A percentile compares a stretch with the other conserved stretches of the same genome.
Evolutionary conservation across 1,284 basidiomycete species (phyloP).

Genomic region (Ceratobasidium sp.): DNA sequence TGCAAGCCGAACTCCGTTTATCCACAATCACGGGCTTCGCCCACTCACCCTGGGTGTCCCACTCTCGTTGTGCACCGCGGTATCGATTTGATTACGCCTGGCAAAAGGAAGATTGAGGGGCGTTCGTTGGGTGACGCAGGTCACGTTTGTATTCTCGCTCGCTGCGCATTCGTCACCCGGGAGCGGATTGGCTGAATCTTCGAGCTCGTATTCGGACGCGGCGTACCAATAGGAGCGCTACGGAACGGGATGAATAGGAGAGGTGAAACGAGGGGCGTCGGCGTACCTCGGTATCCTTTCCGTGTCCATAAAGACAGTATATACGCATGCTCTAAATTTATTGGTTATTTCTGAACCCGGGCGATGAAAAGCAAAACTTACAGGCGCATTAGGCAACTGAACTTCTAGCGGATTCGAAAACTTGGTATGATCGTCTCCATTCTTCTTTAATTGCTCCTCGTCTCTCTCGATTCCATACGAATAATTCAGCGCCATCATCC

Average conservation of each 20-base stretch:
- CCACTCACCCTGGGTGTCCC: conserved; percentile 63
- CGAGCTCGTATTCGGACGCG: conserved; percentile 30
- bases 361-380: conserved; percentile 44
- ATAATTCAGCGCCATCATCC: conserved; percentile 91
- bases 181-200: not conserved
- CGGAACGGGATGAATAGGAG: not conserved
- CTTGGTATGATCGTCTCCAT: conserved; percentile 75
- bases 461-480: conserved; percentile 92
- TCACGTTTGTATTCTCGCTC: conserved; percentile 69
- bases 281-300: conserved; percentile 92
- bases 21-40: no score
- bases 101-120: conserved; percentile 67
- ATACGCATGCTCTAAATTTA: conserved; percentile 70
- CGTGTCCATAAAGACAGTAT: conserved; percentile 93
- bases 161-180: conserved; percentile 20
- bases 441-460: conserved; percentile 66
- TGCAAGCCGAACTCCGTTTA: no score
- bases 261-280: conserved; percentile 49
- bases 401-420: conserved; percentile 98
- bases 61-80: conserved; percentile 73
- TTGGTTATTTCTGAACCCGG: conserved; percentile 51
- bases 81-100: conserved; percentile 82
- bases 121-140: conserved; percentile 55
- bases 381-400: conserved; percentile 88
- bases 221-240: conserved; percentile 78